phyloP scores from a whole-genome alignment of 1,139 yeast species.

The Lodderomyces elongisporus region DNA sequence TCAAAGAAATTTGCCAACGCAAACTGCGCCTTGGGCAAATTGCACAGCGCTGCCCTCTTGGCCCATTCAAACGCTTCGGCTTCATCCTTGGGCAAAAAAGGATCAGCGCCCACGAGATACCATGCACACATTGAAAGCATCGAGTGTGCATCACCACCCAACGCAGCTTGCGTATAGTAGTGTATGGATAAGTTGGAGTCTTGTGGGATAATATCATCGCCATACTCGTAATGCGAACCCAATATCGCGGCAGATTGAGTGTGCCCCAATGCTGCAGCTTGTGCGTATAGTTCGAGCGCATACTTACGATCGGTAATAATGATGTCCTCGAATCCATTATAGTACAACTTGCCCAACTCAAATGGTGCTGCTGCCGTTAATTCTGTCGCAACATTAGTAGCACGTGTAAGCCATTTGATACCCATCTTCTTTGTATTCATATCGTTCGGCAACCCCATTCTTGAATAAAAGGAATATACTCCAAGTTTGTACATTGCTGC shows the following conservation, averaged over 20 bases:
- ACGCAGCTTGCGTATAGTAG: constrained; percentile 87
- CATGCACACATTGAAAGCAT: constrained; percentile 96
- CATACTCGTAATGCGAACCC: constrained; percentile 82
- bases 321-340: constrained; percentile 79
- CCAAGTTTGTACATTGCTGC: constrained; percentile 95
- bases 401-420: constrained; percentile 88
- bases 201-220: constrained; percentile 70
- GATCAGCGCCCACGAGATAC: constrained; percentile 89
- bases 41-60: constrained; percentile 69
- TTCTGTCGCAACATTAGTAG: constrained; percentile 78
- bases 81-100: constrained; percentile 72
- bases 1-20: constrained; percentile 83
- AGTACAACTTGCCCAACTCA: constrained; percentile 83
- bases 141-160: constrained; percentile 80
- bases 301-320: constrained; percentile 79
- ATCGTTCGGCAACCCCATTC: constrained; percentile 74
- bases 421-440: constrained; percentile 76
- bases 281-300: constrained; percentile 81
- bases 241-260: constrained; percentile 72
- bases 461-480: constrained; percentile 73
- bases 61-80: constrained; percentile 96
- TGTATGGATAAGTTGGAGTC: constrained; percentile 86
- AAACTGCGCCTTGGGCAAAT: constrained; percentile 78
- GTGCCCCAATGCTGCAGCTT: constrained; percentile 87
- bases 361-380: constrained; percentile 88